phyloP scores from a whole-genome alignment of 2,329 filamentous ascomycete species.

The Xylariales sp. region DNA sequence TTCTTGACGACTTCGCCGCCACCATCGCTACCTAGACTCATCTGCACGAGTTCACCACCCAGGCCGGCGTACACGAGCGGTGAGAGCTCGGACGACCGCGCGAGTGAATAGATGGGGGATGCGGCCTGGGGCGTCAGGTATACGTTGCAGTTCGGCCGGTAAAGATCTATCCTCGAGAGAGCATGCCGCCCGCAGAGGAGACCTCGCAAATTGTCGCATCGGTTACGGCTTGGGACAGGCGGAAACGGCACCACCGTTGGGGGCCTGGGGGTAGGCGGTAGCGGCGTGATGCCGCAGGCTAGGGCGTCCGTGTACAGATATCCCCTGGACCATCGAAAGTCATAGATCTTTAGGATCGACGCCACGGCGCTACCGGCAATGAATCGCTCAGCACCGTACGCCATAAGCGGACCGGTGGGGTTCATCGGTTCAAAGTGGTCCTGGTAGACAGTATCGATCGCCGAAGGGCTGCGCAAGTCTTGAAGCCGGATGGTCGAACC shows the following conservation, averaged over 20 bases:
- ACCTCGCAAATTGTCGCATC: constrained; percentile 30
- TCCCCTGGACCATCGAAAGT: constrained; percentile 44
- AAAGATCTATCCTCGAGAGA: constrained; percentile 35
- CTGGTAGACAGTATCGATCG: constrained; percentile 44
- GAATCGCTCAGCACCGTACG: constrained; percentile 47
- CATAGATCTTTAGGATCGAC: constrained; percentile 45
- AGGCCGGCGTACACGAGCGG: constrained; percentile 46
- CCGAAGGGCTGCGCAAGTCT: constrained; percentile 44
- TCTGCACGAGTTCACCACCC: constrained; percentile 41
- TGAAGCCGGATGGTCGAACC: constrained; percentile 47
- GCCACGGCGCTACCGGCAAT: constrained; percentile 41
- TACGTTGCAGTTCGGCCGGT: constrained; percentile 45
- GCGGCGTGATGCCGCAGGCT: constrained; percentile 34
- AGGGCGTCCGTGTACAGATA: constrained; percentile 46
- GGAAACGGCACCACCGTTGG: constrained; percentile 17
- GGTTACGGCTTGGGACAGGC: constrained; percentile 8
- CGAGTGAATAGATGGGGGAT: constrained; percentile 40
- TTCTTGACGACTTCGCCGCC: no score
- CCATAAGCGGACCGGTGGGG: constrained; percentile 40
- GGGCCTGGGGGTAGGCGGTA: constrained; percentile 28
- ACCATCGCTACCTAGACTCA: constrained; percentile 22
- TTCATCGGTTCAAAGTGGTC: constrained; percentile 47
- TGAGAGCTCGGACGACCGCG: constrained; percentile 40
- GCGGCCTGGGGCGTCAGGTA: constrained; percentile 27
- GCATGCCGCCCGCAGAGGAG: constrained; percentile 43